Percentiles rank a stretch among this genome's conserved stretches.
Evolutionary conservation across 495 filamentous ascomycete species (phyloP).

Genomic region (Tuber magnatum): DNA sequence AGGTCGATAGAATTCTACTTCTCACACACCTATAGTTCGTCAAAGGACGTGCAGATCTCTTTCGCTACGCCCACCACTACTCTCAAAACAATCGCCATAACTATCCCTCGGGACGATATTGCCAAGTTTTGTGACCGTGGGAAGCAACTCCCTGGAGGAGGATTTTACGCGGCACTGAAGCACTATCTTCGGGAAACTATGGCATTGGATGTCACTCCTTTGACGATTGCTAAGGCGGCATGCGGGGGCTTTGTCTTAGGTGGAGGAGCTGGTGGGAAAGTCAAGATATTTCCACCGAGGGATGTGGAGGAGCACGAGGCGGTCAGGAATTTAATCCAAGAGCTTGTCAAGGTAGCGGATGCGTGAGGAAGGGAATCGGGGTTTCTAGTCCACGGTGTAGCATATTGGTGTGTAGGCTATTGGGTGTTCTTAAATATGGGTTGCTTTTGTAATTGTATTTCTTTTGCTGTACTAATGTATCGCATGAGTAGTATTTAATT

Average conservation of each 20-base stretch:
- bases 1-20: background rate
- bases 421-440: background rate
- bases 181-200: conserved; percentile 47
- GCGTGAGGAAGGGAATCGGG: background rate
- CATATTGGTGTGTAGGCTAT: background rate
- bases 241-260: conserved; percentile 53
- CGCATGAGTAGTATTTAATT: background rate
- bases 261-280: conserved; percentile 44
- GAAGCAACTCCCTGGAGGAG: conserved; percentile 17
- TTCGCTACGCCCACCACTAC: conserved; percentile 34
- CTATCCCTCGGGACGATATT: conserved; percentile 44
- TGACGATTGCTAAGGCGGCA: conserved; percentile 49
- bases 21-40: background rate
- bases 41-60: conserved; percentile 29
- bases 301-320: conserved; percentile 28
- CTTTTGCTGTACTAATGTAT: background rate
- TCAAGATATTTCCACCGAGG: conserved; percentile 48
- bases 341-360: background rate
- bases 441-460: background rate
- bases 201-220: conserved; percentile 49
- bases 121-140: conserved; percentile 20
- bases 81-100: conserved; percentile 49
- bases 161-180: conserved; percentile 46
- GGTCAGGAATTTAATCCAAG: conserved; percentile 7
- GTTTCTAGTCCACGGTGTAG: background rate